Base-by-base conservation (phyloP, 345 rosid genomes). In the Linum lewisii region DNA sequence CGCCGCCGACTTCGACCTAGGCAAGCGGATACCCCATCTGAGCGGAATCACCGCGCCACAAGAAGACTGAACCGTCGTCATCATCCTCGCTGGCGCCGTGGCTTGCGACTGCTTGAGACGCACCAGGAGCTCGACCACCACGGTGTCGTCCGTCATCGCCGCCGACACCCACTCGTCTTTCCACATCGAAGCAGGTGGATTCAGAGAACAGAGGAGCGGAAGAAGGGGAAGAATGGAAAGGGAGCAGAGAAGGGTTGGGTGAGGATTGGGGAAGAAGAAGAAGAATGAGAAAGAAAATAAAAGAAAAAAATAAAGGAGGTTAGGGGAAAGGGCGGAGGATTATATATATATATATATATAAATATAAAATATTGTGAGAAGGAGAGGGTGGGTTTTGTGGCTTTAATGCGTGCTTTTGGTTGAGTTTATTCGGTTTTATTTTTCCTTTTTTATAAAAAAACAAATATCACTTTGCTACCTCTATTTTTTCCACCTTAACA, bases 101-200 rank as follows among this genome's bases (percentile, higher is more conserved):
- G 69, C 65, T 61, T 70, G 76, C 15, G 77, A 69, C 42, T 74
- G 79, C 57, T 78, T 87, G 5, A 87, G 67, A 45, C 85, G 70
- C 11, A 84, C 14, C 18, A 90, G 78, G 18, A 90, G 78, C 81
- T 90, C 84, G 7, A 64, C 95, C 21, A 84, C 97, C 57, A 86
- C 68, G 19, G 50, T 64, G 73, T 80, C 84, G 49, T 86, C 84
- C 4, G 72, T 73, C 84, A 90, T 82, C 62, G 97, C 97, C 32
- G 85, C 73, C 38, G 47, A 69, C 36, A 90, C 78, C 97, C 97
- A 90, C 32, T 79, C 84, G 59, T 90, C 92, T 53, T 57, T 74
- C 37, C 63, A 54, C 64, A 49, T 52, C 79, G 32, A 8, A 57
- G 24, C 15, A 26, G 25, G 7, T 13, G 26, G 50, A 26, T 22